Evolutionary conservation across 345 rosid genomes (phyloP), one percentile per base, ranked within the genome.

Genomic region (Arabis hirsuta): DNA sequence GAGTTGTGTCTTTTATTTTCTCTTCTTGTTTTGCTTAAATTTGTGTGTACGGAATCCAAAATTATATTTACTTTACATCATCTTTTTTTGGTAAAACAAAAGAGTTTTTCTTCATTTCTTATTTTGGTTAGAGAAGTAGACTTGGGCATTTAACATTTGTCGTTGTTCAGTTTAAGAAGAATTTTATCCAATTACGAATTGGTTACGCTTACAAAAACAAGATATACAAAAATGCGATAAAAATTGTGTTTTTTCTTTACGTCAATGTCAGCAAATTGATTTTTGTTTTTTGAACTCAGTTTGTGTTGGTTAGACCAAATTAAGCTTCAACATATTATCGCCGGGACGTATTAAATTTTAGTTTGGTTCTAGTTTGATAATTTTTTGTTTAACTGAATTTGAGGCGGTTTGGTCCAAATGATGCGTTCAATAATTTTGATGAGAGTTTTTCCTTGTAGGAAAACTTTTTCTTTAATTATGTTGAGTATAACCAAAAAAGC

Each of bases 1-100:
- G 3, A 64, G 12, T 55, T 26, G 42, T 13, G 42, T 63, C 5
- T 38, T 55, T 38, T 27, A 73, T 36, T 7, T 65, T 64, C 2
- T 3, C 13, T 58, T 20, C 9, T 10, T 58, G 9, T 10, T 56
- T 36, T 36, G n/a, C 53, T 48, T 48, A 19, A 9, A 8, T 48
- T 48, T 2, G 6, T 34, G 11, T 26, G 31, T 10, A 22, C 41
- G 11, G 41, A 36, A 2, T 22, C 12, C 3, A 7, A 59, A 41
- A 3, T 36, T 59, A 22, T 41, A 34, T 12, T 59, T 12, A 7
- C 2, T 46, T 41, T 41, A 41, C 48, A 60, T 60, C 20, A 24
- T 48, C 2, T 9, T 22, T 11, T 51, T 10, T 4, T 50, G 26
- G 7, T 22, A 22, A 22, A 51, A 10, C 13, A 5, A 20, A 9